A percentile compares a stretch with the other conserved stretches of the same genome.
Conservation (phyloP, 495 filamentous ascomycete species). For the Cudoniella acicularis region DNA sequence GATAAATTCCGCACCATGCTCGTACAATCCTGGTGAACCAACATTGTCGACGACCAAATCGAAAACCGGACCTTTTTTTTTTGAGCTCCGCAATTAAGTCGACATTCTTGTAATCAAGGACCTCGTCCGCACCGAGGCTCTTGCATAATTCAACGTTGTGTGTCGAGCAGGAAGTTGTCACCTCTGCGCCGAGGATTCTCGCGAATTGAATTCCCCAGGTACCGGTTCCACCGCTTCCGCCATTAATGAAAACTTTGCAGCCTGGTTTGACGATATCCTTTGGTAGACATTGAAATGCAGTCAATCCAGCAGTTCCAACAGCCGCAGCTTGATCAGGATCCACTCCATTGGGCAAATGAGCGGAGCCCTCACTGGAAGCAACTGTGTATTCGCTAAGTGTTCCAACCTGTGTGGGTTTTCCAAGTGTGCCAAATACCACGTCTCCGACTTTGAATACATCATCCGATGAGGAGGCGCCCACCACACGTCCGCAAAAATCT, state of each 20-base stretch:
- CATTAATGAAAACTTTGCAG: constrained; percentile 63
- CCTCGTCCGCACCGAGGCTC: constrained; percentile 59
- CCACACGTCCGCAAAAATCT: not conserved
- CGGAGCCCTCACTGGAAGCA: not conserved
- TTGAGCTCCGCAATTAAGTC: constrained; percentile 48
- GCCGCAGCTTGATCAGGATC: constrained; percentile 43
- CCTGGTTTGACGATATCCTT: constrained; percentile 44
- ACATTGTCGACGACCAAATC: constrained; percentile 61
- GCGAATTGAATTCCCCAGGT: constrained; percentile 62
- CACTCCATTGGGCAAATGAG: not conserved
- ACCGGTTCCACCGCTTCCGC: constrained; percentile 60
- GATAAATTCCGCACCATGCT: constrained; percentile 53
- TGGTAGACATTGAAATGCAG: constrained; percentile 58
- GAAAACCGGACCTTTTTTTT: constrained; percentile 49
- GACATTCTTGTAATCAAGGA: constrained; percentile 62
- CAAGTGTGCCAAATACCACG: not conserved
- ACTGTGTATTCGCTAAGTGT: not conserved
- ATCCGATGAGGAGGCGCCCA: not conserved
- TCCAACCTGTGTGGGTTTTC: not conserved
- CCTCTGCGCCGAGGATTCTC: constrained; percentile 56
- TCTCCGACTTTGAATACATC: not conserved
- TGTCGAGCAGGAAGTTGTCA: constrained; percentile 56
- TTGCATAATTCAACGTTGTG: constrained; percentile 54
- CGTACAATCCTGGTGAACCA: constrained; percentile 51
- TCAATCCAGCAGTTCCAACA: constrained; percentile 51